Conservation (phyloP, 371 early-diverging fungal genomes). For the Zancudomyces culisetae region DNA sequence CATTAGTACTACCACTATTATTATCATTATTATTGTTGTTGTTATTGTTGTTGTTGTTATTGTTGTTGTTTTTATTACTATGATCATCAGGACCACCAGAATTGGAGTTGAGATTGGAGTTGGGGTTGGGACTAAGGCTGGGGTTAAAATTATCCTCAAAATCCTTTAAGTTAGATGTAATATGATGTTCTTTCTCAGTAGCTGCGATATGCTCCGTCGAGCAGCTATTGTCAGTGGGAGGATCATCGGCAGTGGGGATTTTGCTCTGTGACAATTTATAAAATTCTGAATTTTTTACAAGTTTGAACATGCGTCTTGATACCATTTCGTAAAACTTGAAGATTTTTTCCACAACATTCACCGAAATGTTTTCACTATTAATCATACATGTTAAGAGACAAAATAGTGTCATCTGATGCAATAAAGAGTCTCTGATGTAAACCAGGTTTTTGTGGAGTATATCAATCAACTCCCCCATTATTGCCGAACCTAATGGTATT, state of each 20-base stretch:
- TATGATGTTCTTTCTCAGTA: not conserved
- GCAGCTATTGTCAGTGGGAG: not conserved
- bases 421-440: not conserved
- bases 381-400: not conserved
- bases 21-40: not conserved
- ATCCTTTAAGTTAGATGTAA: not conserved
- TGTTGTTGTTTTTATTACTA: not conserved
- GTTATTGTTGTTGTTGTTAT: not conserved
- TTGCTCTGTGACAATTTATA: not conserved
- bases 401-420: not conserved
- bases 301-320: not conserved
- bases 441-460: constrained; percentile 1
- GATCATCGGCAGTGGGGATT: not conserved
- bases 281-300: not conserved
- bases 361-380: not conserved
- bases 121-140: not conserved
- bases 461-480: not conserved
- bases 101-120: not conserved
- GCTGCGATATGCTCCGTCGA: not conserved
- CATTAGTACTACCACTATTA: not conserved
- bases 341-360: not conserved
- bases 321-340: too few relatives aligned
- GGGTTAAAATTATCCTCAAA: not conserved
- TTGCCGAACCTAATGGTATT: not conserved
- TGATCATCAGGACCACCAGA: not conserved